Percentiles rank a stretch among this genome's conserved stretches.
These are phyloP conservation scores for Quercus phellos DNA, from an alignment of 331 rosid genomes.

Conservation along the genomic window DNA sequence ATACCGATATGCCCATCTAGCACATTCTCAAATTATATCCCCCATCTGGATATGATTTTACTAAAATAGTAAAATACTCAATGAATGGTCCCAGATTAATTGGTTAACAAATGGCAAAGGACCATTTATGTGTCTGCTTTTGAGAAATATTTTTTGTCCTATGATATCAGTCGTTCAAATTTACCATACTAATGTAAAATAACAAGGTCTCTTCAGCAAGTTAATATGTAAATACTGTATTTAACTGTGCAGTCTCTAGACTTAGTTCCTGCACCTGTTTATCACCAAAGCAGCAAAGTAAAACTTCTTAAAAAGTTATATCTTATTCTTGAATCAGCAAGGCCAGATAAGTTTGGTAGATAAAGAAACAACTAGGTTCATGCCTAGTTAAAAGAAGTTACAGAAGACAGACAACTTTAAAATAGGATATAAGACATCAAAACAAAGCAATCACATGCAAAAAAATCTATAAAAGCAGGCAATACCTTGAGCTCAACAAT, in stretches of 20 bases:
- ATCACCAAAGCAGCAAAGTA: not conserved
- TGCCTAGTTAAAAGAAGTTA: not conserved
- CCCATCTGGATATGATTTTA: not conserved
- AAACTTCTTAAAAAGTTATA: not conserved
- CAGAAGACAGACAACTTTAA: not conserved
- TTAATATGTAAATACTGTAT: not conserved
- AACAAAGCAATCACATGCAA: not conserved
- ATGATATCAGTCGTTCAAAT: not conserved
- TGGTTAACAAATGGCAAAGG: not conserved
- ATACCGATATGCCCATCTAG: not conserved
- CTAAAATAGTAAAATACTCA: not conserved
- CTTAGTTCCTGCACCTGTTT: not conserved
- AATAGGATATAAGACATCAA: not conserved
- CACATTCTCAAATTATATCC: not conserved
- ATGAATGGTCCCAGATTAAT: not conserved
- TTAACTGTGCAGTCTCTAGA: not conserved
- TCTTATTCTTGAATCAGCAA: not conserved
- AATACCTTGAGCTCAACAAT: slow-evolving; percentile 66
- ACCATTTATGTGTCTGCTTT: not conserved
- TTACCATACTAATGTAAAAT: not conserved
- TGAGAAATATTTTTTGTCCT: not conserved
- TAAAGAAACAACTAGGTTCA: not conserved
- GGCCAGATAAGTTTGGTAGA: not conserved
- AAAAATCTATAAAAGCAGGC: not conserved
- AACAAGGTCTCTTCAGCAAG: not conserved